These are phyloP conservation scores for Bruguiera sexangula DNA, from an alignment of 345 rosid species.

Conservation along the genomic window DNA sequence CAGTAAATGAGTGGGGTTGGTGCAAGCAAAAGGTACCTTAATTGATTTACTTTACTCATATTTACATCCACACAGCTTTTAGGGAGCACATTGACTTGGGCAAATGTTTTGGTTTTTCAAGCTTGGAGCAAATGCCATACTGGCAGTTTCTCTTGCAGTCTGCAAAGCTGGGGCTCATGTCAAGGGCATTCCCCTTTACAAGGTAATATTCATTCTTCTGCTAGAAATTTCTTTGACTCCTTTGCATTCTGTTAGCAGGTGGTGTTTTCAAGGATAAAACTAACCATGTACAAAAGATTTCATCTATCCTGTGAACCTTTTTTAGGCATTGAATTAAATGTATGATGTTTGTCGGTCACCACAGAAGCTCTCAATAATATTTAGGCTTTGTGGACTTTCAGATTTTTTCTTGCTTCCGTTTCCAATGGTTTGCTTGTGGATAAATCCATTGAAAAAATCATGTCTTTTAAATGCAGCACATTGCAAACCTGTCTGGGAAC, in stretches of 20 bases:
- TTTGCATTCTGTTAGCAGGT: no score
- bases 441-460: neutral
- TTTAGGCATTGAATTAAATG: no score
- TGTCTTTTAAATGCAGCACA: slow-evolving; percentile 50
- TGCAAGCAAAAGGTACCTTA: slow-evolving; percentile 62
- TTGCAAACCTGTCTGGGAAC: slow-evolving; percentile 96
- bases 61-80: neutral
- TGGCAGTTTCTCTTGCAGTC: slow-evolving; percentile 89
- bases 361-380: neutral
- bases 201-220: slow-evolving; percentile 35
- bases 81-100: neutral
- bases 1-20: slow-evolving; percentile 80
- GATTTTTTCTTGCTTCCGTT: neutral
- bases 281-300: no score
- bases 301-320: no score
- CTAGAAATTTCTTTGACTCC: neutral
- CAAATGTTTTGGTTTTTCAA: slow-evolving; percentile 16
- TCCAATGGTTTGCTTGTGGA: neutral
- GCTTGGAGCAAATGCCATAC: slow-evolving; percentile 97
- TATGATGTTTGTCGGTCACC: no score
- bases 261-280: no score
- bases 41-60: neutral
- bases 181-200: slow-evolving; percentile 68
- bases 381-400: neutral
- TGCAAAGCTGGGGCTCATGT: slow-evolving; percentile 88